Evolutionary conservation across 2,329 filamentous ascomycete species (phyloP).

Genomic region (Trichoderma sp.): DNA sequence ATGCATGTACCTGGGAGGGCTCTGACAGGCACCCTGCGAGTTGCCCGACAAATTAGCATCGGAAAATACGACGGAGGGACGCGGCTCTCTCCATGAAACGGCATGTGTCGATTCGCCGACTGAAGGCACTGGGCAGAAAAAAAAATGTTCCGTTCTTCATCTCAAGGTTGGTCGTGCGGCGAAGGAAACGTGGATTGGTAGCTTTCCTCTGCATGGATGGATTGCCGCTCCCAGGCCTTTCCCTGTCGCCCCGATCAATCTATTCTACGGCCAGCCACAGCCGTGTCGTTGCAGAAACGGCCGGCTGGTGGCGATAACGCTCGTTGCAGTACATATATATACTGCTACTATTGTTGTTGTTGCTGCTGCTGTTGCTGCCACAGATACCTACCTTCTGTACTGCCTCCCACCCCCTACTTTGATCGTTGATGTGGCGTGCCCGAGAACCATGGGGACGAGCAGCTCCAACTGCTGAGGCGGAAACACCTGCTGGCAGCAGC

Average conservation of each 20-base stretch:
- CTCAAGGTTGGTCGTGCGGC: background rate
- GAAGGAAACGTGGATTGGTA: background rate
- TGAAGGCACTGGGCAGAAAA: background rate
- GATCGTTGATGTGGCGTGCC: slow-evolving; percentile 21
- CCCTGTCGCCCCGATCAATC: background rate
- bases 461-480: slow-evolving; percentile 20
- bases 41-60: slow-evolving; percentile 24
- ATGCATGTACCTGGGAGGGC: slow-evolving; percentile 16
- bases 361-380: background rate
- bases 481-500: slow-evolving; percentile 21
- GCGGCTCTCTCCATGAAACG: slow-evolving; percentile 13
- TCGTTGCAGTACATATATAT: background rate
- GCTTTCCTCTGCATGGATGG: background rate
- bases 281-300: background rate
- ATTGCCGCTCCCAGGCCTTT: background rate
- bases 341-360: background rate
- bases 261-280: background rate
- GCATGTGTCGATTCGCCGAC: slow-evolving; percentile 25
- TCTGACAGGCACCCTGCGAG: slow-evolving; percentile 2
- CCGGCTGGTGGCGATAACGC: slow-evolving; percentile 3
- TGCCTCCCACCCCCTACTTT: background rate
- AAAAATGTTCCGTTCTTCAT: slow-evolving; percentile 16
- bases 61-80: slow-evolving; percentile 19
- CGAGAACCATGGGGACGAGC: slow-evolving; percentile 13
- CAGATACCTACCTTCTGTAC: background rate